Evolutionary conservation across 352 stramenopile genomes (phyloP), one percentile per base, ranked within the genome.

Genomic region (Bremia lactucae): DNA sequence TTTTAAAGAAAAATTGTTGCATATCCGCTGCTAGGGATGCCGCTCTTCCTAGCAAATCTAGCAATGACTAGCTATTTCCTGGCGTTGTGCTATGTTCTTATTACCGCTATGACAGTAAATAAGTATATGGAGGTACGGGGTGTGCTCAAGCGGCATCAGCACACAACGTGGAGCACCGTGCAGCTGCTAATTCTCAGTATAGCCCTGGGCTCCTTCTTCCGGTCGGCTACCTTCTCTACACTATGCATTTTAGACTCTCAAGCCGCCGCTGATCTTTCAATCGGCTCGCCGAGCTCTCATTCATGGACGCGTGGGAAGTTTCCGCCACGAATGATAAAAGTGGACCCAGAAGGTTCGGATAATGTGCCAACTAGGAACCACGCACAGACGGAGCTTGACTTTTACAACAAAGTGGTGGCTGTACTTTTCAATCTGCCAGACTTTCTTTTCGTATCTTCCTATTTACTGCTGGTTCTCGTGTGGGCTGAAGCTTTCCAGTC

Each of bases 401-500:
- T 92, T 28, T 92, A 92, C 74, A 92, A 92, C 71, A 89, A 92
- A 53, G 79, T 92, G 16, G 79, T 92, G 35, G 79, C 79, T 4
- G 79, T 95, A 55, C 69, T 96, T 4, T 96, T 96, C 62, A 92
- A 96, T 44, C 47, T 96, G 36, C 86, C 86, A n/a, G 86, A 96
- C 49, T 96, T 94, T 46, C 62, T 93, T 13, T 93, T 91, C 39
- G 76, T 96, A 31, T 94, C 80, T 35, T 92, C 82, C 5, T 96
- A 95, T 54, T 57, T 93, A 34, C 56, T 96, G 44, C 59, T 96
- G n/a, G 80, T 94, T 31, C 52, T 96, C 14, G 78, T 96, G 14
- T 95, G 83, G 82, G 83, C 84, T 0, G 86, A 96, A 53, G 68
- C 79, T 20, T 95, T 93, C 51, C 74, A 95, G 46, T 90, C 82